Conservation (phyloP, 1,139 yeast genomes). For the Blastobotrys buckinghamii region DNA sequence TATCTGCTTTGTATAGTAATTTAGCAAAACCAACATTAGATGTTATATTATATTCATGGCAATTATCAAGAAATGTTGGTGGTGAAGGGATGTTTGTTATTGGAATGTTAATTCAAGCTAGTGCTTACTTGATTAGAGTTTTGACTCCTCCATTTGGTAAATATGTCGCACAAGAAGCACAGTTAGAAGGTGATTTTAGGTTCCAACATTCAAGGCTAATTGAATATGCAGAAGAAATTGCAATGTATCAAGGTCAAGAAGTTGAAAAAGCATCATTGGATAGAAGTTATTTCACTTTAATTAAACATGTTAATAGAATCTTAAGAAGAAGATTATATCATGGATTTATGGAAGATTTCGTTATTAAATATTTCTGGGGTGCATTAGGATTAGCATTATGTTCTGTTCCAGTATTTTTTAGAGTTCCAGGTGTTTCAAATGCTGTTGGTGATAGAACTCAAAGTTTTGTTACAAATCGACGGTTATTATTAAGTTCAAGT, state of each 20-base stretch:
- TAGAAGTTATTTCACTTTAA: conserved; percentile 73
- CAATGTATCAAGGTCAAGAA: conserved; percentile 73
- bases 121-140: conserved; percentile 65
- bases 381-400: conserved; percentile 88
- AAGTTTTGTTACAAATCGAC: conserved; percentile 83
- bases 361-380: conserved; percentile 92
- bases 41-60: conserved; percentile 74
- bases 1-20: conserved; percentile 80
- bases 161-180: conserved; percentile 70
- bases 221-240: conserved; percentile 78
- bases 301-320: conserved; percentile 71
- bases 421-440: conserved; percentile 42
- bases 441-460: conserved; percentile 31
- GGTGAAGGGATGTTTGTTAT: conserved; percentile 78
- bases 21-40: conserved; percentile 80
- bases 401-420: conserved; percentile 81
- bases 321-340: conserved; percentile 75
- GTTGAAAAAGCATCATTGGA: conserved; percentile 77
- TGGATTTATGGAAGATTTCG: conserved; percentile 53
- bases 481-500: conserved; percentile 77
- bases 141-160: conserved; percentile 90
- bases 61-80: conserved; percentile 68
- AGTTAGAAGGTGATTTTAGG: conserved; percentile 80
- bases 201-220: conserved; percentile 78
- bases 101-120: conserved; percentile 75